Base-by-base conservation (phyloP, 768 basidiomycete genomes). In the Hygrophoropsis aurantiaca region DNA sequence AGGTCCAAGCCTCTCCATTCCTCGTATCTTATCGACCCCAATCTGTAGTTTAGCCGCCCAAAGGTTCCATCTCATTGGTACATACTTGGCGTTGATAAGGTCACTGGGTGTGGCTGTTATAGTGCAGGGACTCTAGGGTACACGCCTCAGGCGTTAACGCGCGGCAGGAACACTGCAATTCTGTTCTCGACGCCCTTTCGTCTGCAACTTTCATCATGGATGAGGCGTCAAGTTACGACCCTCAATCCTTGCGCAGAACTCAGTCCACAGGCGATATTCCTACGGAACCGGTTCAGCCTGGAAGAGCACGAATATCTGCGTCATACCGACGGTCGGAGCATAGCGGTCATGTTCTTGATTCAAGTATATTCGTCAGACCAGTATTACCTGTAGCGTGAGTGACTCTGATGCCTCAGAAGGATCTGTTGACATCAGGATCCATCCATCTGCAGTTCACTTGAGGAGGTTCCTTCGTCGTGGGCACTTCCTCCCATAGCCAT, bases 191-290 rank as follows among this genome's bases (percentile, higher is more conserved):
- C 53, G 27, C 30, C 23, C 47, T 39, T 18, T 52, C 40, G 40
- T 53, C 38, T 48, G 42, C 21, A 51, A 58, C 63, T 35, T 48
- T 57, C 61, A 53, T 44, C 50, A 66, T 66, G 65, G 51, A 66
- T 37, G 56, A 54, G 25, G 38, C 57, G 36, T 53, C 54, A 18
- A 42, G 58, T 32, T 46, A 53, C 42, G 65, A 68, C 55, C 61
- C 62, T 43, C 65, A 66, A 54, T 59, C 60, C 50, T 57, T 67
- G 20, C 59, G 67, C 40, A 54, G 67, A 44, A 67, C 65, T 8
- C 67, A 63, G 52, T 69, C 65, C 1, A 67, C 67, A 23, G 65
- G 65, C 1, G 58, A 67, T 54, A 65, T 69, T 40, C 59, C 60
- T 24, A 50, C 62, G 21, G 44, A 45, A 24, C 23, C 55, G 21